Evolutionary conservation across 176 grass and related monocot species (phyloP).

Genomic region (Saccharum officinarum): DNA sequence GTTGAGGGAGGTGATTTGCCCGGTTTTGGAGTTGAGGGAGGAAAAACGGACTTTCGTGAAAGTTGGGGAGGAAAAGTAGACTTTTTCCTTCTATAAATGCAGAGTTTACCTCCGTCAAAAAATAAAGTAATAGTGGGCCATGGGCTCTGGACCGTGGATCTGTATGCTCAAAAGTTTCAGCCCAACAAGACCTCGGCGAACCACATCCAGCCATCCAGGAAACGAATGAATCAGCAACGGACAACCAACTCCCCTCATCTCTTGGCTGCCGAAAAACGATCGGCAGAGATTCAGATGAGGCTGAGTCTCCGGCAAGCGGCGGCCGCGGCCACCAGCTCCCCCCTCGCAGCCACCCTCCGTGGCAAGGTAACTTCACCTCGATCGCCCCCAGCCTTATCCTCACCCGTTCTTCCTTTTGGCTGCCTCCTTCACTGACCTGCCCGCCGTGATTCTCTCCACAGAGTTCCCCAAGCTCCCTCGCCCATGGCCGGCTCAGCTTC

Average conservation of each 20-base stretch:
- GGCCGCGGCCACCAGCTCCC: slow-evolving; percentile 19
- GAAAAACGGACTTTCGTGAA: too few species aligned
- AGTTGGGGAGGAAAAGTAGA: too few species aligned
- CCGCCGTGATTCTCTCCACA: neutral
- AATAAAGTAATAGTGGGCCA: neutral
- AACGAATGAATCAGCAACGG: slow-evolving; percentile 11
- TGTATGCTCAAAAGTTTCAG: neutral
- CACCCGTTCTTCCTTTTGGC: neutral
- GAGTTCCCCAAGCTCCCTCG: slow-evolving; percentile 31
- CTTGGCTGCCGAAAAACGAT: neutral
- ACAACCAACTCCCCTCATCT: slow-evolving; percentile 1
- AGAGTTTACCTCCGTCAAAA: too few species aligned
- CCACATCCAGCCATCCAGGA: neutral
- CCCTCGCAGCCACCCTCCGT: neutral
- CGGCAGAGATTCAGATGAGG: slow-evolving; percentile 31
- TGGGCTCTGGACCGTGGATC: neutral
- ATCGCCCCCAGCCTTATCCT: neutral
- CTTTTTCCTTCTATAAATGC: too few species aligned
- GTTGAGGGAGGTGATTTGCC: too few species aligned
- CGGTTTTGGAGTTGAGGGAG: too few species aligned
- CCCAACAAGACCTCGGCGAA: neutral
- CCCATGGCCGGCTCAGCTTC: slow-evolving; percentile 52
- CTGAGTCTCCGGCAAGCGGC: slow-evolving; percentile 47
- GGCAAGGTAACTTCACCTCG: slow-evolving; percentile 25
- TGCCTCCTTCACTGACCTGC: neutral